Conservation (phyloP, 1,139 yeast species). For the Nakaseomyces nivariensis region DNA sequence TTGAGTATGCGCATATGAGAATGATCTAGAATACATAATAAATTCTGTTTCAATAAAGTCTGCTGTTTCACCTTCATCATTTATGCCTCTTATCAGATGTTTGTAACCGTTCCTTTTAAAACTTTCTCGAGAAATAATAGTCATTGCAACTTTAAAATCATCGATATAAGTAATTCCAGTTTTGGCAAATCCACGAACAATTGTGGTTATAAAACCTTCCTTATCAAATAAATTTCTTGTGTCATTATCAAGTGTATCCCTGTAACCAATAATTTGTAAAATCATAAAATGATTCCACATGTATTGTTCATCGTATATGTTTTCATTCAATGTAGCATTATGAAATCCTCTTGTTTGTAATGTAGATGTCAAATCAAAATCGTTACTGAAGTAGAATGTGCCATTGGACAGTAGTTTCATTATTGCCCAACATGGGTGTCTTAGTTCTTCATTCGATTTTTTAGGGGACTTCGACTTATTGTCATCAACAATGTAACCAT, state of each 20-base stretch:
- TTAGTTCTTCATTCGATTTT: slow-evolving; percentile 27
- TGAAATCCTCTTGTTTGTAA: slow-evolving; percentile 63
- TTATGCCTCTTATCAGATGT: slow-evolving; percentile 88
- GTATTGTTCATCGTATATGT: slow-evolving; percentile 66
- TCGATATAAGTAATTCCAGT: slow-evolving; percentile 49
- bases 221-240: slow-evolving; percentile 55
- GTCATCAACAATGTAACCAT: slow-evolving; percentile 45
- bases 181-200: slow-evolving; percentile 89
- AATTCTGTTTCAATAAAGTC: slow-evolving; percentile 94
- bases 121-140: slow-evolving; percentile 84
- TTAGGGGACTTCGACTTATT: slow-evolving; percentile 5
- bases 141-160: slow-evolving; percentile 46
- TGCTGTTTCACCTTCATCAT: slow-evolving; percentile 91
- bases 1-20: slow-evolving; percentile 69
- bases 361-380: slow-evolving; percentile 80
- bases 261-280: slow-evolving; percentile 66
- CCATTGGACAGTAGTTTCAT: slow-evolving; percentile 75
- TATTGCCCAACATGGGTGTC: slow-evolving; percentile 79
- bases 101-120: slow-evolving; percentile 97
- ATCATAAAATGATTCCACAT: slow-evolving; percentile 97
- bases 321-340: slow-evolving; percentile 37
- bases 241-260: slow-evolving; percentile 55
- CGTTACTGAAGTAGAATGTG: slow-evolving; percentile 83
- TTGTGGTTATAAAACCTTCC: slow-evolving; percentile 78
- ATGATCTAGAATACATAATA: slow-evolving; percentile 48